phyloP scores from a whole-genome alignment of 2,329 filamentous ascomycete genomes.

The Exophiala lecanii-corni region DNA sequence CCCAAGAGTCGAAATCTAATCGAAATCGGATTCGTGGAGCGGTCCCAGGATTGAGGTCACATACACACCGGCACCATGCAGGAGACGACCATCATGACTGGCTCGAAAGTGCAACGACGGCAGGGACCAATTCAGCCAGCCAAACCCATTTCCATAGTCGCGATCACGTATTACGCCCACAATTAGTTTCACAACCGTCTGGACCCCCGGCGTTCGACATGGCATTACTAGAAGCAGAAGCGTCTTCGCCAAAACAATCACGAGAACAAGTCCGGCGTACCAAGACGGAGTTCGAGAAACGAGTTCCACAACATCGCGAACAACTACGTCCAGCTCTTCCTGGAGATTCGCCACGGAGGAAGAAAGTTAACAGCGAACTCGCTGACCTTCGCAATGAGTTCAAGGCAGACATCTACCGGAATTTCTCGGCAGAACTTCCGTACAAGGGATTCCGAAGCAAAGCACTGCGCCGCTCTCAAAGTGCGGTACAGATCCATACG shows the following conservation, averaged over 20 bases:
- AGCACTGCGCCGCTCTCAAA: conserved; percentile 23
- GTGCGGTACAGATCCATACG: conserved; percentile 15
- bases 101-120: conserved; percentile 10
- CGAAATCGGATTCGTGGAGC: conserved; percentile 19
- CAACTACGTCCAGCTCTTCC: conserved; percentile 16
- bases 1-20: conserved; percentile 13
- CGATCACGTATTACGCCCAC: conserved; percentile 12
- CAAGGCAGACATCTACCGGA: conserved; percentile 19
- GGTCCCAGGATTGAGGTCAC: conserved; percentile 16
- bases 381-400: conserved; percentile 22
- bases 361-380: conserved; percentile 19
- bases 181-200: conserved; percentile 1
- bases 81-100: conserved; percentile 14
- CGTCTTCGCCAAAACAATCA: conserved; percentile 7
- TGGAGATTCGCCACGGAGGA: conserved; percentile 23
- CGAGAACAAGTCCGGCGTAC: conserved; percentile 2
- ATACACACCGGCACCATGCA: conserved; percentile 11
- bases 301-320: conserved; percentile 18
- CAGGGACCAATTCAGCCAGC: conserved; percentile 5
- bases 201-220: conserved; percentile 16
- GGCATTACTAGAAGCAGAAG: conserved; percentile 9
- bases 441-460: conserved; percentile 19
- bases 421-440: conserved; percentile 19
- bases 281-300: conserved; percentile 9
- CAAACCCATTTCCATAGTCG: conserved; percentile 2